A percentile compares a stretch with the other conserved stretches of the same genome.
Conservation (phyloP, 2,329 filamentous ascomycete genomes). For the Fusarium sp. region DNA sequence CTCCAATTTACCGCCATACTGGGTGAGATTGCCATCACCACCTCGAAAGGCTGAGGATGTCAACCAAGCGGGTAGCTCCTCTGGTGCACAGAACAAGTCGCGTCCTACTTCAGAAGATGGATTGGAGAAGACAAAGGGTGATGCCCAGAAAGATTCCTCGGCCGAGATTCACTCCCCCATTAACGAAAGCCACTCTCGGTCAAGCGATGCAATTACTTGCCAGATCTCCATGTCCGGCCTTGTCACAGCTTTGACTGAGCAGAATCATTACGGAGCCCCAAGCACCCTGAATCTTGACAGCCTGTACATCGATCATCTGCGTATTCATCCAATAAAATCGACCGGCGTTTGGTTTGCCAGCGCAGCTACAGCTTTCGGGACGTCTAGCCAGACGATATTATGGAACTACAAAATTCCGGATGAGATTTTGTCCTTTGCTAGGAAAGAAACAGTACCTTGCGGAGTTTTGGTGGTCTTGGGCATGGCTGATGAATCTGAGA, state of each 20-base stretch:
- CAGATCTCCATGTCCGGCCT: constrained; percentile 66
- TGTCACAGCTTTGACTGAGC: constrained; percentile 61
- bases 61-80: not conserved
- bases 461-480: constrained; percentile 71
- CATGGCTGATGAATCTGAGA: constrained; percentile 64
- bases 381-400: constrained; percentile 68
- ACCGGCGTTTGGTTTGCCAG: constrained; percentile 71
- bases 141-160: not conserved
- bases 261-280: constrained; percentile 44
- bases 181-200: constrained; percentile 50
- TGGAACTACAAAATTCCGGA: constrained; percentile 74
- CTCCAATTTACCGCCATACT: constrained; percentile 71
- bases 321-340: constrained; percentile 52
- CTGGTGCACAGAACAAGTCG: not conserved
- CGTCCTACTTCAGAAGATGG: constrained; percentile 11
- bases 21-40: constrained; percentile 65
- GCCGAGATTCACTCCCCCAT: constrained; percentile 55
- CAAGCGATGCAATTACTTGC: constrained; percentile 59
- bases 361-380: constrained; percentile 69
- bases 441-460: constrained; percentile 69
- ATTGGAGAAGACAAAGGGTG: constrained; percentile 5
- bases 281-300: constrained; percentile 52
- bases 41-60: not conserved
- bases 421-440: constrained; percentile 65
- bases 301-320: constrained; percentile 65